These are phyloP conservation scores for Podaxis mareebaensis DNA, from an alignment of 768 basidiomycete genomes.

Conservation along the genomic window DNA sequence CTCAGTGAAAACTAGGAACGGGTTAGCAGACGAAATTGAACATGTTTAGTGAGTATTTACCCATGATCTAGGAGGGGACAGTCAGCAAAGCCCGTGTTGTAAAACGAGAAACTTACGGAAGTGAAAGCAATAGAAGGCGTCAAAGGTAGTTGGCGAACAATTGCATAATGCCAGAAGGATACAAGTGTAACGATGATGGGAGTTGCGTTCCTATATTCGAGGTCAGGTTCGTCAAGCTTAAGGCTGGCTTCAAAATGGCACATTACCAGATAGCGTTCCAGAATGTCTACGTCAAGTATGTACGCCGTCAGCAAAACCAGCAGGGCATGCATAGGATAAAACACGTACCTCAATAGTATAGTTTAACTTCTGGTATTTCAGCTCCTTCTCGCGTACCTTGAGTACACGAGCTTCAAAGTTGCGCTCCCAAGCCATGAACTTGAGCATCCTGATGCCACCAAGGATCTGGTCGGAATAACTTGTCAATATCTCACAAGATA, in stretches of 20 bases:
- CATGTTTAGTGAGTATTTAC: conserved; percentile 9
- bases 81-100: not conserved
- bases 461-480: conserved; percentile 52
- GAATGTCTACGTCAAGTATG: conserved; percentile 30
- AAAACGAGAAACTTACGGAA: conserved; percentile 43
- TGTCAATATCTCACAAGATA: not conserved
- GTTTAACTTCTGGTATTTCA: conserved; percentile 83
- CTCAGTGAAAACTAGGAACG: conserved; percentile 72
- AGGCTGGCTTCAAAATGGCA: not conserved
- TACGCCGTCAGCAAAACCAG: conserved; percentile 1
- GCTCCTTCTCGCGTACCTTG: conserved; percentile 75
- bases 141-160: conserved; percentile 36
- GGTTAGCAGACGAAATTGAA: not conserved
- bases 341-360: conserved; percentile 76
- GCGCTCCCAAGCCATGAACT: conserved; percentile 96
- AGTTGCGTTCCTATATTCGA: conserved; percentile 54
- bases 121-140: conserved; percentile 47
- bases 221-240: not conserved
- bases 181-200: conserved; percentile 62
- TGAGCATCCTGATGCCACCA: conserved; percentile 90
- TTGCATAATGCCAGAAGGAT: conserved; percentile 71
- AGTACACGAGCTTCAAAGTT: conserved; percentile 79
- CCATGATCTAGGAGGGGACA: conserved; percentile 13
- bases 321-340: not conserved
- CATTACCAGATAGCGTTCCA: conserved; percentile 50